phyloP scores from a whole-genome alignment of 2,329 filamentous ascomycete genomes.

The Cryoendolithus antarcticus region DNA sequence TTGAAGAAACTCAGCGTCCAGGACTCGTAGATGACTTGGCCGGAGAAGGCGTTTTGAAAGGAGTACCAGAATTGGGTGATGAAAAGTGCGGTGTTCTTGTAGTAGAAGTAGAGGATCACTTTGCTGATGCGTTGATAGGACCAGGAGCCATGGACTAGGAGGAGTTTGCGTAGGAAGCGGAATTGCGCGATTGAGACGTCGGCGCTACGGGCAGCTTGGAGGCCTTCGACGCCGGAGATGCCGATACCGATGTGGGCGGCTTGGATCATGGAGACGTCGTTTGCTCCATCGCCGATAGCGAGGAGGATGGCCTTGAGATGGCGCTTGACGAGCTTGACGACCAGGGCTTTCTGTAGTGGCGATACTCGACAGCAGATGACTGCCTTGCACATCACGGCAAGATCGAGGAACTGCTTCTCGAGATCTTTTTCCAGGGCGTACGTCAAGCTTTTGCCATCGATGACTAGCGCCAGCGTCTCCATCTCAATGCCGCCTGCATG shows the following conservation, averaged over 20 bases:
- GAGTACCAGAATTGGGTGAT: slow-evolving; percentile 99
- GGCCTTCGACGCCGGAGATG: slow-evolving; percentile 92
- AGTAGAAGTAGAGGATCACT: slow-evolving; percentile 96
- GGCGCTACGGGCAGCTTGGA: slow-evolving; percentile 89
- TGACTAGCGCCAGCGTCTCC: slow-evolving; percentile 81
- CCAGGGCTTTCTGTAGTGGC: slow-evolving; percentile 88
- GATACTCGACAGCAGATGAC: slow-evolving; percentile 96
- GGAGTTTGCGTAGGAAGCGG: slow-evolving; percentile 81
- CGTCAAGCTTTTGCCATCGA: slow-evolving; percentile 91
- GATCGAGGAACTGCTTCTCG: slow-evolving; percentile 84
- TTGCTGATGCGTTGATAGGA: slow-evolving; percentile 95
- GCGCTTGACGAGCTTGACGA: slow-evolving; percentile 95
- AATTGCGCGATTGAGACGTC: slow-evolving; percentile 96
- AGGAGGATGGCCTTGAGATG: slow-evolving; percentile 84
- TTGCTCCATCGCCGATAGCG: slow-evolving; percentile 93
- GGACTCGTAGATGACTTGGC: slow-evolving; percentile 95
- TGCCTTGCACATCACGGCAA: slow-evolving; percentile 95
- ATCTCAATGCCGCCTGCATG: slow-evolving; percentile 62
- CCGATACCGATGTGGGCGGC: slow-evolving; percentile 95
- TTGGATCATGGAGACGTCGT: slow-evolving; percentile 99
- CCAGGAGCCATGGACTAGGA: slow-evolving; percentile 93
- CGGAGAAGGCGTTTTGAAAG: slow-evolving; percentile 96
- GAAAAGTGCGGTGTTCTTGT: slow-evolving; percentile 97
- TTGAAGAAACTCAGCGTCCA: slow-evolving; percentile 99
- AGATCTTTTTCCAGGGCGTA: slow-evolving; percentile 87